Conservation (phyloP, 2,329 filamentous ascomycete species). For the Claviceps sp. region DNA sequence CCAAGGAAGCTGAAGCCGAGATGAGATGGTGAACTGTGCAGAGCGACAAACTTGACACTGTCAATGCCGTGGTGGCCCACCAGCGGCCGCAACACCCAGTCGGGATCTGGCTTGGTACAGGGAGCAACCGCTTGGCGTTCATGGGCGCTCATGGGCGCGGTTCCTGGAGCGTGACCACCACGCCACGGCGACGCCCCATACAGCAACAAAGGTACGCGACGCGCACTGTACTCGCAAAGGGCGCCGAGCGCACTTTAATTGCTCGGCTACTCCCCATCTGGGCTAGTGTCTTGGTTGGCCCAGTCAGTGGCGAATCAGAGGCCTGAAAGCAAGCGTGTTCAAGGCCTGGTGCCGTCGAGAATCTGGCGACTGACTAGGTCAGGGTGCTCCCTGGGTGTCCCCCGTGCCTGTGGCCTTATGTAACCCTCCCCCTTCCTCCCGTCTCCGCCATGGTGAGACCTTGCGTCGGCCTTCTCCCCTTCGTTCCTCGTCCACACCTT, state of each 20-base stretch:
- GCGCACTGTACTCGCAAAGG: constrained; percentile 6
- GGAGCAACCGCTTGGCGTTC: background rate
- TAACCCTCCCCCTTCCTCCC: constrained; percentile 1
- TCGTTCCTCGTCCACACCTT: constrained; percentile 3
- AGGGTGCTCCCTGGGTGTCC: background rate
- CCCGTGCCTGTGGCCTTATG: background rate
- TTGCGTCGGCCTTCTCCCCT: constrained; percentile 7
- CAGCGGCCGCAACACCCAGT: background rate
- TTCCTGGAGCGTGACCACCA: constrained; percentile 1
- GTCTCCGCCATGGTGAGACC: constrained; percentile 9
- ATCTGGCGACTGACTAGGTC: background rate
- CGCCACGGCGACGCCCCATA: background rate
- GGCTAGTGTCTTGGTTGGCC: background rate
- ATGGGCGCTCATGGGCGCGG: background rate
- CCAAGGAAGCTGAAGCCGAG: background rate
- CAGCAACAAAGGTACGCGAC: background rate
- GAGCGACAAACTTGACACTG: background rate
- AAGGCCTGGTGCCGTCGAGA: background rate
- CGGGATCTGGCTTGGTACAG: background rate
- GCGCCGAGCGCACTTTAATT: background rate
- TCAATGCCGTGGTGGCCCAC: background rate
- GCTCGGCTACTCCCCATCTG: background rate
- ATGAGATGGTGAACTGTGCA: background rate
- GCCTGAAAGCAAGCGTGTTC: background rate
- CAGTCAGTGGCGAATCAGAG: background rate